Base-by-base conservation (phyloP, 139 green algal species). In the Dunaliella primolecta region DNA sequence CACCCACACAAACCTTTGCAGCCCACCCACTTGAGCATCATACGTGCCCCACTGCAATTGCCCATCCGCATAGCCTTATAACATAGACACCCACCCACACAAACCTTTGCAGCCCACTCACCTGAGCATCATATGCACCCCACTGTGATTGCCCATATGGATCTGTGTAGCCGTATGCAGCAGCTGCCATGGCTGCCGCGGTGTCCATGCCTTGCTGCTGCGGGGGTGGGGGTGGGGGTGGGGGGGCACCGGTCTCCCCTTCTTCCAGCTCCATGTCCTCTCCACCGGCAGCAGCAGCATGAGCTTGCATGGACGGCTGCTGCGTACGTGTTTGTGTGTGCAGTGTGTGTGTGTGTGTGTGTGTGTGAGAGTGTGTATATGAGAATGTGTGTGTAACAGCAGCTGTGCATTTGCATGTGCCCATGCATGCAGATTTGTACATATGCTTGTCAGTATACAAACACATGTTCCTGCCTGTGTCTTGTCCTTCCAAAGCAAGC, bases 251-350 rank as follows among this genome's bases (percentile, higher is more conserved):
- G 37, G 84, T 74, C 78, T 91, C 88, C 3, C 90, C 90, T n/a
- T 91, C 88, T 71, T 91, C 90, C 25, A 93, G 55, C 0, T 93
- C 90, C 90, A 93, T 93, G 81, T 93, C 88, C 23, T 88, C 88
- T 11, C 75, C 84, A 23, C 3, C 34, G 2, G 20, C 70, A 2
- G 31, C 57, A 81, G 76, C 25, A 7, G 78, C 24, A 71, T 31
- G 84, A 70, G 21, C 87, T 81, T 21, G 3, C 32, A 23, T 74
- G n/a, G n/a, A n/a, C n/a, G n/a, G n/a, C n/a, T n/a, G n/a, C n/a
- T n/a, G n/a, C n/a, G n/a, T n/a, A n/a, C n/a, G n/a, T n/a, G n/a
- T n/a, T n/a, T n/a, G n/a, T n/a, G n/a, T n/a, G n/a, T n/a, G n/a
- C n/a, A n/a, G 46, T 64, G 46, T 64, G 46, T 64, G 46, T 64